Percentiles rank a stretch among this genome's conserved stretches.
Conservation (phyloP, 495 filamentous ascomycete species). For the Monascus purpureus region DNA sequence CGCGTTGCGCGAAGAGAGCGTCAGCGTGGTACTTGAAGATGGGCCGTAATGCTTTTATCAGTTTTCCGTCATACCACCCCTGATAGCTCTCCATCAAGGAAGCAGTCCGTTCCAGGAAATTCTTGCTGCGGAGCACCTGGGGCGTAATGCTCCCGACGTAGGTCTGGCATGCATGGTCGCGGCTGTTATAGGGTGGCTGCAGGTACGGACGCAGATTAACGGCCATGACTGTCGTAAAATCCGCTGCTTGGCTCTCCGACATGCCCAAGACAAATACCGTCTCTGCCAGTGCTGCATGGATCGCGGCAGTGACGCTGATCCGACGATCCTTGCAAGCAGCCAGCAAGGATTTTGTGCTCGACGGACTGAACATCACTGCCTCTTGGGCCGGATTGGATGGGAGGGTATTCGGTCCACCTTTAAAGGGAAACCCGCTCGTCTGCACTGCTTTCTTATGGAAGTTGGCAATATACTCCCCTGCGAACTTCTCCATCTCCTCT, state of each 20-base stretch:
- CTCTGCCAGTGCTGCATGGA: conserved; percentile 7
- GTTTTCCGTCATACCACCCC: conserved; percentile 5
- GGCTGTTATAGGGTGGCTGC: conserved; percentile 3
- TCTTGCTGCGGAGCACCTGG: conserved; percentile 1
- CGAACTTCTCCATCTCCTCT: conserved; percentile 3
- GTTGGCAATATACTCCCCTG: conserved; percentile 3
- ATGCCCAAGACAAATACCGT: conserved; percentile 4
- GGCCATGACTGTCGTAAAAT: conserved; percentile 8
- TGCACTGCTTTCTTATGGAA: conserved; percentile 7
- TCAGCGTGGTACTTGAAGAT: conserved; percentile 4
- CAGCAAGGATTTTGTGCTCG: conserved; percentile 4
- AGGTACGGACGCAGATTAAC: conserved; percentile 7
- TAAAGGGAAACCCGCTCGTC: conserved; percentile 7
- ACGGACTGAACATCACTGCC: conserved; percentile 2
- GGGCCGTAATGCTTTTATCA: conserved; percentile 2
- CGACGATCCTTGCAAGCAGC: conserved; percentile 6
- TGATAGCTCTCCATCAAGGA: conserved; percentile 2
- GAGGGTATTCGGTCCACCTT: conserved; percentile 5
- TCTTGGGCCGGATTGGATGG: conserved; percentile 3
- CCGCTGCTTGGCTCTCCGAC: conserved; percentile 1
- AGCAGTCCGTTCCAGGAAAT: conserved; percentile 3
- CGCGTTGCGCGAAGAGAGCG: conserved; percentile 2
- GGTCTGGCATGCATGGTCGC: conserved; percentile 6
- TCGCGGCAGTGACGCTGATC: conserved; percentile 8
- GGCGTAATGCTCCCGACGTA: conserved; percentile 7